Conservation (phyloP, 2,329 filamentous ascomycete species). For the Cercospora canescens region DNA sequence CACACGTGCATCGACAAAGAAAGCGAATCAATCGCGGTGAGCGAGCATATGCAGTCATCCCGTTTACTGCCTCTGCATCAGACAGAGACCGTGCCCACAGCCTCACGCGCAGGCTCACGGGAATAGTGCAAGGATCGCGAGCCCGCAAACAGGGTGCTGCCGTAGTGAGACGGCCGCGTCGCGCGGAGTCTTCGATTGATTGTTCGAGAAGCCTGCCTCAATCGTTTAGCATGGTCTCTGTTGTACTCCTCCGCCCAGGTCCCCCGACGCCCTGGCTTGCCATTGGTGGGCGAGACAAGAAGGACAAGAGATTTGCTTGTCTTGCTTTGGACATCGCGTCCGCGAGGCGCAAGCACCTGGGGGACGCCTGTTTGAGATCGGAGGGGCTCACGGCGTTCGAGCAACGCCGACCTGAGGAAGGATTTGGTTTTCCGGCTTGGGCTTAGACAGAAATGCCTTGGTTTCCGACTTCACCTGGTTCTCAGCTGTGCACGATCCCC, state of each 20-base stretch:
- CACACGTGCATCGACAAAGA: neutral
- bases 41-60: neutral
- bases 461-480: neutral
- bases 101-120: neutral
- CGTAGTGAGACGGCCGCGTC: neutral
- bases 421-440: neutral
- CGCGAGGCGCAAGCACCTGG: neutral
- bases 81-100: neutral
- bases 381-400: neutral
- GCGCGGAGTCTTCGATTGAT: neutral
- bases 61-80: neutral
- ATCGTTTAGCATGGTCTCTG: neutral
- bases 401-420: neutral
- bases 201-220: conserved; percentile 3
- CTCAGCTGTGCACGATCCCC: neutral
- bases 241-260: neutral
- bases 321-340: neutral
- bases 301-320: neutral
- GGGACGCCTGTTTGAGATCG: neutral
- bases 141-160: neutral
- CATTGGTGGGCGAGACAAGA: neutral
- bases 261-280: neutral
- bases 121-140: neutral
- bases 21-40: neutral
- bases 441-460: neutral